Evolutionary conservation across 805 yeast species (phyloP), one percentile per base, ranked within the genome.

Genomic region (Saccharomycopsis sp.): DNA sequence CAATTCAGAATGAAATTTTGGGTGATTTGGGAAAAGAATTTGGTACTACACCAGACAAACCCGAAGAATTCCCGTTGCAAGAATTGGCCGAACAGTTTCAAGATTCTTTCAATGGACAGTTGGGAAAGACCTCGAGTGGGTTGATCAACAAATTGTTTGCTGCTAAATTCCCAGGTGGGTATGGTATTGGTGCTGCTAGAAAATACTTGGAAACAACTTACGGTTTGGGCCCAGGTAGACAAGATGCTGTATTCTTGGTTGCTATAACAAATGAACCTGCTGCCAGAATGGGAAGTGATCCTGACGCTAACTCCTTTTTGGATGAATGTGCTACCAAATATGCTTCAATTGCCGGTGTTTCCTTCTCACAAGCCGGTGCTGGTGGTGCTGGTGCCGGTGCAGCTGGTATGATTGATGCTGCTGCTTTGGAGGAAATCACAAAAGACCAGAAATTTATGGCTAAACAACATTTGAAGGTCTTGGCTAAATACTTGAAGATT

Each of bases 131-230:
- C 57, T 81, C 97, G 2, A 66, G 87, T 29, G 81, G 96, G 21
- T 73, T 92, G 55, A 70, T 89, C 49, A 84, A 95, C 49, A 80
- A 96, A 66, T 72, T 92, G 57, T 82, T 88, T 69, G 79, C 97
- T 8, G 81, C 96, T 21, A 92, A 92, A 69, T 92, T 92, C 97
- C 97, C 99, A 41, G 99, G 99, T 73, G 99, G 99, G 16, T 92
- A 89, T 65, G 82, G 94, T 36, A 80, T 89, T 53, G 80, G 96
- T 48, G 69, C 74, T 50, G 94, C 95, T 39, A 81, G 96, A 71
- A 86, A 88, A 63, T 84, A 92, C 66, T 75, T 92, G 61, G 88
- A 83, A 67, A 59, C 88, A 34, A 77, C 89, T 63, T 92, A 84
- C 84, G 98, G 98, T 52, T 73, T 92, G 54, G 94, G 83, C 51